Base-by-base conservation (phyloP, 257 asterid species). In the Pogostemon cablin region DNA sequence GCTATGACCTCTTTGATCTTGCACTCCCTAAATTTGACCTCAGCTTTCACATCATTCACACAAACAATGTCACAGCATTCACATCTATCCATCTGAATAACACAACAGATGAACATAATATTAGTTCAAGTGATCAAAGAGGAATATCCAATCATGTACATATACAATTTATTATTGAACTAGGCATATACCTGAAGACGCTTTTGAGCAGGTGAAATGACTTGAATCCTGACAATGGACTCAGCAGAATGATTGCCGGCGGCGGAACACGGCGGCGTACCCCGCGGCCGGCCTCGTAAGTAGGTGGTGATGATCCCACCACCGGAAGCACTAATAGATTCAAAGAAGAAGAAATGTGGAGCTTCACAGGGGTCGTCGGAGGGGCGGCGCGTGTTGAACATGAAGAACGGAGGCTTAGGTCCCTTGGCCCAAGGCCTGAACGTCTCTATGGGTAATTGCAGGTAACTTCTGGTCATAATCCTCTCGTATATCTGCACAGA, bases 1-100 rank as follows among this genome's bases (percentile, higher is more conserved):
- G 93, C 93, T 11, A 87, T 72, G 3, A 81, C 73, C 81, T 87
- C 95, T 62, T 75, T 79, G 5, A 68, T 20, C 42, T 38, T 38
- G 70, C 95, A 87, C 68, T 82, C 86, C 68, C 91, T 82, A 40
- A 80, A 77, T 65, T 67, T 85, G 7, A 87, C 53, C 9, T 62
- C 74, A 2, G 81, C 86, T 34, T 75, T 73, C 34, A 35, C 48
- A 7, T 65, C 78, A 0, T 54, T 48, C 58, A 74, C 66, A 3
- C 72, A 49, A 12, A 72, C 42, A 42, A 84, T 41, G 58, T 88
- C 89, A 59, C 95, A 88, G 3, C 90, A 88, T 65, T 88, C 92
- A 4, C 86, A 56, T 71, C 90, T 71, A 67, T 82, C 86, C 17
- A 67, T 64, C 95, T 86, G 81, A 48, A 10, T 15, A 35, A 78